phyloP scores from a whole-genome alignment of 2,329 filamentous ascomycete species.

The Ascochyta clinopodiicola region DNA sequence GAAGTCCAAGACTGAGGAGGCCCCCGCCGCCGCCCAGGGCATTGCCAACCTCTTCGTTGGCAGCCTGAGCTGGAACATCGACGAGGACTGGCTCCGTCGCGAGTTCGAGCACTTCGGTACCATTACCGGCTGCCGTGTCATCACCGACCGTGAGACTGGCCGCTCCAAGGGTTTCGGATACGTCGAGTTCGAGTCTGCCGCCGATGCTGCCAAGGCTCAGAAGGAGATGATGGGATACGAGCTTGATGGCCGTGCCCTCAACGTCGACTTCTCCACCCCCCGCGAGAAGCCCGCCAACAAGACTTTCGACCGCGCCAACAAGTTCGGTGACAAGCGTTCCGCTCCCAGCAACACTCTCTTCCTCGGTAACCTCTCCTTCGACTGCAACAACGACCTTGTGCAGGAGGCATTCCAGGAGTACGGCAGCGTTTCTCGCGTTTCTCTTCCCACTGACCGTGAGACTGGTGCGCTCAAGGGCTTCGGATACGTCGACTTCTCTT shows the following conservation, averaged over 20 bases:
- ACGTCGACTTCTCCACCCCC: conserved; percentile 78
- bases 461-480: conserved; percentile 88
- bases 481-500: conserved; percentile 85
- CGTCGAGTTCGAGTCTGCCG: conserved; percentile 78
- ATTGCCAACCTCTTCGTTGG: conserved; percentile 82
- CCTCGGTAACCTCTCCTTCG: conserved; percentile 89
- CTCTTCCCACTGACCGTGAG: conserved; percentile 87
- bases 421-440: conserved; percentile 76
- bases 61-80: conserved; percentile 88
- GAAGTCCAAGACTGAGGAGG: conserved; percentile 64
- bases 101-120: conserved; percentile 83
- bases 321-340: conserved; percentile 80
- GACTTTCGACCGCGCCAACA: conserved; percentile 64
- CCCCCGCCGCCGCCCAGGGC: conserved; percentile 52
- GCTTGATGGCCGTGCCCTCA: conserved; percentile 76
- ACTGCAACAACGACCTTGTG: conserved; percentile 77
- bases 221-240: conserved; percentile 76
- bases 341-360: conserved; percentile 86
- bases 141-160: conserved; percentile 80
- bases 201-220: conserved; percentile 73
- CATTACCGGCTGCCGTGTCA: conserved; percentile 75
- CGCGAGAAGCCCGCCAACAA: conserved; percentile 61
- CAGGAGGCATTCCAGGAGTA: conserved; percentile 75
- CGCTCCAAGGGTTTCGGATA: conserved; percentile 94
- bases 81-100: conserved; percentile 79